Evolutionary conservation across 371 early-diverging fungal genomes (phyloP).

Genomic region (Mortierella sp.): DNA sequence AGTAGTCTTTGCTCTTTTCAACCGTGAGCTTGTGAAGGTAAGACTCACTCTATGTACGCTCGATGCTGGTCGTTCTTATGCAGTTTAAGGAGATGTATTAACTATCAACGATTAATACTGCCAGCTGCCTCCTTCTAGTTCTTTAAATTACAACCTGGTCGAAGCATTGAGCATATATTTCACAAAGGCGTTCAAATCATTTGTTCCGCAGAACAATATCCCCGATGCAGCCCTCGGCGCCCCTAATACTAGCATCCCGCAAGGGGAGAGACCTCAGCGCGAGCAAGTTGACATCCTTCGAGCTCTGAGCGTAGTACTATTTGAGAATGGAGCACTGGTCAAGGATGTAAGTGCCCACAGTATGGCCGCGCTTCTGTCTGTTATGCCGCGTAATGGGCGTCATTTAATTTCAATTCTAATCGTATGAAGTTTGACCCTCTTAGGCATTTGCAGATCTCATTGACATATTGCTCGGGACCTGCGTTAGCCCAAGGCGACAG

Average conservation of each 20-base stretch:
- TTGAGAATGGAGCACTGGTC: constrained; percentile 33
- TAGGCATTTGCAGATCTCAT: constrained; percentile 33
- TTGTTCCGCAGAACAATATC: background rate
- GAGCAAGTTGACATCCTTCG: constrained; percentile 43
- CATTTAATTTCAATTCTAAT: background rate
- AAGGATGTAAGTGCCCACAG: constrained; percentile 27
- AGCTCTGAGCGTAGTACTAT: constrained; percentile 36
- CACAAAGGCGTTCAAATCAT: constrained; percentile 17
- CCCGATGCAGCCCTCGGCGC: background rate
- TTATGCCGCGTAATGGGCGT: too few relatives aligned
- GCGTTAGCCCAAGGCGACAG: background rate
- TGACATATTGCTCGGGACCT: constrained; percentile 9
- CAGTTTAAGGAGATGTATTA: background rate
- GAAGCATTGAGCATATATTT: constrained; percentile 32
- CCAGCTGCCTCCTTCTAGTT: constrained; percentile 12
- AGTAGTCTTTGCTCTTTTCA: constrained; percentile 41
- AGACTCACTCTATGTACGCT: background rate
- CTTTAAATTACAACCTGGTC: background rate
- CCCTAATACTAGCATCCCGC: background rate
- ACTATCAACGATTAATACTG: background rate
- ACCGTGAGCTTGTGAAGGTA: constrained; percentile 45
- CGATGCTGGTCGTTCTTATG: too few relatives aligned
- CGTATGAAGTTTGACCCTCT: background rate
- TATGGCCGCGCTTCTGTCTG: background rate
- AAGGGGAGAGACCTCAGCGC: background rate